Percentiles rank a stretch among this genome's conserved stretches.
Evolutionary conservation across 1,139 yeast species (phyloP).

Genomic region (Entelexis paramagnoliae): DNA sequence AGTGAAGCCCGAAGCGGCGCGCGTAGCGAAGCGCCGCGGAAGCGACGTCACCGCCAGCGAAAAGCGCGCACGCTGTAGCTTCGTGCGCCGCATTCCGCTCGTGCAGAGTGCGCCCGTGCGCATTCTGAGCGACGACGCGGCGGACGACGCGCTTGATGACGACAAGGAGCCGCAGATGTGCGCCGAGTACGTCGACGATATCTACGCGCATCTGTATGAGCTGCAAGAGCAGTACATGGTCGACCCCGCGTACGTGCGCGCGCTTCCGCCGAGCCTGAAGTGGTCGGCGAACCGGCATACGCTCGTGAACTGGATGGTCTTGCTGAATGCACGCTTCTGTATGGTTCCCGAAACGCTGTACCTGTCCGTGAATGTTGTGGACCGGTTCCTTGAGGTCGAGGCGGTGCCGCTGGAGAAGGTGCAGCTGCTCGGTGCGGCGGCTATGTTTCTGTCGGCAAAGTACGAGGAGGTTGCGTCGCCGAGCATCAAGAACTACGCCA

Average conservation of each 20-base stretch:
- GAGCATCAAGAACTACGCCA: slow-evolving; percentile 75
- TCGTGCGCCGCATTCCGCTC: slow-evolving; percentile 7
- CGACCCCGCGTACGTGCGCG: slow-evolving; percentile 57
- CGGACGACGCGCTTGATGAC: slow-evolving; percentile 35
- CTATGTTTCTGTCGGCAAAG: slow-evolving; percentile 85
- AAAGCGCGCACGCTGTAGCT: slow-evolving; percentile 2
- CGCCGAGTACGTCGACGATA: slow-evolving; percentile 81
- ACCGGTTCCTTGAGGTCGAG: slow-evolving; percentile 73
- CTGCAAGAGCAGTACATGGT: slow-evolving; percentile 72
- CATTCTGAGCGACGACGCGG: slow-evolving; percentile 1
- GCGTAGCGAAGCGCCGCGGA: not conserved
- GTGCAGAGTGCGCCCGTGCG: slow-evolving; percentile 5
- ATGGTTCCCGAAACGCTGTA: slow-evolving; percentile 84
- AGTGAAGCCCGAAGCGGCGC: not conserved
- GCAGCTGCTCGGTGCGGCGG: slow-evolving; percentile 84
- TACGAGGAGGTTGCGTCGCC: slow-evolving; percentile 93
- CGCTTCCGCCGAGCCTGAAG: slow-evolving; percentile 74
- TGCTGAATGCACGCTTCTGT: slow-evolving; percentile 79
- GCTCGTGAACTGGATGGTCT: slow-evolving; percentile 89
- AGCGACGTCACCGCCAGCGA: not conserved
- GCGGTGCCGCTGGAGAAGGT: slow-evolving; percentile 71
- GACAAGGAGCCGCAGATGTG: slow-evolving; percentile 90
- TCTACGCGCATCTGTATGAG: slow-evolving; percentile 67
- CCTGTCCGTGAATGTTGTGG: slow-evolving; percentile 82
- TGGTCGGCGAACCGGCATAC: slow-evolving; percentile 39